These are phyloP conservation scores for Escovopsis sp. DNA, from an alignment of 2,329 filamentous ascomycete species.

Conservation along the genomic window DNA sequence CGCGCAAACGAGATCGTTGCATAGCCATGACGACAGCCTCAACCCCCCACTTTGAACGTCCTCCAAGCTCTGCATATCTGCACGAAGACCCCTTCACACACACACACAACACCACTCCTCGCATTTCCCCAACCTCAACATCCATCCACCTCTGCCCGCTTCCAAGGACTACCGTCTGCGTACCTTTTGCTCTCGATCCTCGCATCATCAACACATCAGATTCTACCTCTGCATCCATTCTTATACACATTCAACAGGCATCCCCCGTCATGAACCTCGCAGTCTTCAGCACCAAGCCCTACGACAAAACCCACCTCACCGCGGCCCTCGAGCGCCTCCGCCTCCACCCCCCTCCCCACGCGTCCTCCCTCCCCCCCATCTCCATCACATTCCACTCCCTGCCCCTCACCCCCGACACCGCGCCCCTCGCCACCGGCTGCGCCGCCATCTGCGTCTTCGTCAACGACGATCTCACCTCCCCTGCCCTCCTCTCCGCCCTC, in stretches of 20 bases:
- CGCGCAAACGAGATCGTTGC: too few species aligned
- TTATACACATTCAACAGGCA: not conserved
- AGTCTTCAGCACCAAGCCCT: conserved; percentile 49
- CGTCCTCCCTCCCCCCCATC: conserved; percentile 6
- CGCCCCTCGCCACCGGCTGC: conserved; percentile 33
- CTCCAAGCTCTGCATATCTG: not conserved
- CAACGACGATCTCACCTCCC: conserved; percentile 41
- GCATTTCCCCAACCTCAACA: too few species aligned
- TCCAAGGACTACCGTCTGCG: too few species aligned
- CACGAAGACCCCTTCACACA: too few species aligned
- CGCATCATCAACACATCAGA: not conserved
- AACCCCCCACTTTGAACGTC: not conserved
- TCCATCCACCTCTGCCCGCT: too few species aligned
- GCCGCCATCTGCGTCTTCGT: conserved; percentile 53
- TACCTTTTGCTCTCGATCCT: not conserved
- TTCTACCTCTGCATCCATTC: not conserved
- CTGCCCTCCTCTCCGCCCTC: conserved; percentile 38
- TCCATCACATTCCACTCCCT: conserved; percentile 42
- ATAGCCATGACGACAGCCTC: not conserved
- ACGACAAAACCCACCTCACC: conserved; percentile 41
- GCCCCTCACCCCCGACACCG: conserved; percentile 39
- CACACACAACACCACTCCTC: too few species aligned
- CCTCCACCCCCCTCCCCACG: conserved; percentile 9
- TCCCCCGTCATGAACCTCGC: conserved; percentile 36
- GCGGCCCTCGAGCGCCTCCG: conserved; percentile 16